Base-by-base conservation (phyloP, 805 yeast species). In the Starmerella apis region DNA sequence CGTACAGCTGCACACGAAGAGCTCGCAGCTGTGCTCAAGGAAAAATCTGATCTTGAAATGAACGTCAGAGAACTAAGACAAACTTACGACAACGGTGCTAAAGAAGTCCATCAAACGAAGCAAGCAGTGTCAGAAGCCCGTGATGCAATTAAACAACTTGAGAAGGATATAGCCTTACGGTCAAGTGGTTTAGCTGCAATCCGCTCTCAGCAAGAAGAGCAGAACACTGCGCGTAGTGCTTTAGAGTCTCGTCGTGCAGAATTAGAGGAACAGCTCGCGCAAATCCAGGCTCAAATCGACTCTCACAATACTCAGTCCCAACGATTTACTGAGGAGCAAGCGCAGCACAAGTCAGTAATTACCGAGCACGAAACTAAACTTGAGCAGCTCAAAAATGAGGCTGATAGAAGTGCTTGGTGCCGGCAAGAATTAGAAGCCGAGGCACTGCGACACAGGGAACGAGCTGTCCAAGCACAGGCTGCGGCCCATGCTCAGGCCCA, bases 81-180 rank as follows among this genome's bases (percentile, higher is more conserved):
- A 0, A 76, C 83, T 8, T 87, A 87, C 61, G 88, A 86, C 33
- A 76, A 76, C 50, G 96, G 90, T 63, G 83, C 81, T 6, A 72
- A 77, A 54, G 85, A 81, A 63, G 86, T 83, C 25, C 78, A 78
- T 52, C 78, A 80, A 54, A 83, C 85, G 36, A 90, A 87, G 64
- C 65, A 73, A 11, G 72, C 75, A 43, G 68, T 76, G 51, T 65
- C 68, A 43, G 83, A 81, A 48, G 72, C 77, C 19, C 76, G 75
- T 54, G 81, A 80, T 58, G 78, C 83, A 28, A 71, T 55, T 25
- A 49, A 56, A 28, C 64, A 51, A 49, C 59, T 58, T 20, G 61
- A 59, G 48, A 48, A 47, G 43, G 62, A 59, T 19, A 51, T 53
- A 27, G 60, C 56, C 19, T 42, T 60, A 28, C 58, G 63, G 33